phyloP scores from a whole-genome alignment of 768 basidiomycete genomes.

The Mycena crocata region DNA sequence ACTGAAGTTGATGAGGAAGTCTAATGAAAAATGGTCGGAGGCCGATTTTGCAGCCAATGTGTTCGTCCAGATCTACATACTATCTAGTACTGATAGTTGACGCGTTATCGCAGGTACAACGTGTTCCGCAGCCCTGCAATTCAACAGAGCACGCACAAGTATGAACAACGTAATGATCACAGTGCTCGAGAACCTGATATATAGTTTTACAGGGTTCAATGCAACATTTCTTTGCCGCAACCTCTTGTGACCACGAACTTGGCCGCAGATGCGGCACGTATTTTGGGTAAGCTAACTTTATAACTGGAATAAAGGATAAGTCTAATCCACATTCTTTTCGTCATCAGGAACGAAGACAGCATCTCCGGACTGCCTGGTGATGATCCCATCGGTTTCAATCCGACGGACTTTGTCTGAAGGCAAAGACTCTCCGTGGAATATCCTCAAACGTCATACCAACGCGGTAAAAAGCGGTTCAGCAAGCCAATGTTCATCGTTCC shows the following conservation, averaged over 20 bases:
- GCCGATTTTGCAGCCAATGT: slow-evolving; percentile 67
- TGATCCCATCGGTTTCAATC: slow-evolving; percentile 54
- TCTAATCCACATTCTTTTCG: background rate
- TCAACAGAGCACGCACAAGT: slow-evolving; percentile 56
- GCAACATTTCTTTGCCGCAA: slow-evolving; percentile 60
- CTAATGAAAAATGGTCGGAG: slow-evolving; percentile 62
- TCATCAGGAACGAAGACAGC: slow-evolving; percentile 55
- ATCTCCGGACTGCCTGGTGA: slow-evolving; percentile 62
- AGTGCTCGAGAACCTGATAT: slow-evolving; percentile 3
- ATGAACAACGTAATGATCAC: slow-evolving; percentile 22
- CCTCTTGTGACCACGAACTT: slow-evolving; percentile 45
- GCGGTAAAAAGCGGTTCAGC: slow-evolving; percentile 50
- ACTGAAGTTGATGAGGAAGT: slow-evolving; percentile 55
- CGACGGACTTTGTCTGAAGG: slow-evolving; percentile 56
- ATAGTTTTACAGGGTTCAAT: slow-evolving; percentile 56
- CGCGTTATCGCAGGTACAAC: slow-evolving; percentile 55
- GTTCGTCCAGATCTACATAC: slow-evolving; percentile 44
- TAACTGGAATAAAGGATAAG: background rate
- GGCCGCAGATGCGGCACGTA: slow-evolving; percentile 45
- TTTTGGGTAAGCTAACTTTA: slow-evolving; percentile 44
- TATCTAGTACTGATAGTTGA: background rate
- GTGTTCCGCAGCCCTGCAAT: slow-evolving; percentile 60
- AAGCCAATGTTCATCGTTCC: slow-evolving; percentile 59
- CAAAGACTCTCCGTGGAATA: slow-evolving; percentile 59
- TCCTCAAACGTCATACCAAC: slow-evolving; percentile 54